Base-by-base conservation (phyloP, 225 moss, liverwort and hornwort species). In the Polytrichum commune region DNA sequence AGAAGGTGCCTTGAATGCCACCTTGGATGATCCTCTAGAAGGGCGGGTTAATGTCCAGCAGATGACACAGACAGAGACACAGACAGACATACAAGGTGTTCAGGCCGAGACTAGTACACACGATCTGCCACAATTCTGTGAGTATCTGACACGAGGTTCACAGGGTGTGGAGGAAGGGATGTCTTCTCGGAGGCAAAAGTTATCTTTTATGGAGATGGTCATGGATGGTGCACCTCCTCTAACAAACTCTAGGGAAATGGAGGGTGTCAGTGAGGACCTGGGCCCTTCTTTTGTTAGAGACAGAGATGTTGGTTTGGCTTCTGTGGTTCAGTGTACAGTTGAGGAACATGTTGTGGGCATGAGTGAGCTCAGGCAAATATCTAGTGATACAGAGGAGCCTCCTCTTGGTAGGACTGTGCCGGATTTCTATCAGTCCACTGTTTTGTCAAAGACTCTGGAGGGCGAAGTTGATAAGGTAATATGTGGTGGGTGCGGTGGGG, bases 1-100 rank as follows among this genome's bases (percentile, higher is more conserved):
- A 67, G 78, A 83, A 69, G 83, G 86, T 71, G 80, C 86, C 23
- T 75, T 86, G 4, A 53, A 67, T 73, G 73, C 75, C 32, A 57
- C 71, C 19, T 68, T 53, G 62, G 53, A 32, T 38, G 54, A 76
- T 28, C 24, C 77, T 73, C 30, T 54, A 8, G 7, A 13, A 10
- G 54, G 53, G 67, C 25, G 61, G 32, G 22, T 53, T 8, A 33
- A 30, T 65, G 63, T 33, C 26, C 73, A 73, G 66, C 62, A 2
- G 24, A 19, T 65, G 65, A 53, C 62, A 30, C 80, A 75, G 29
- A 53, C 62, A 30, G 77, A 75, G 29, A 64, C 60, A 65, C 67
- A 67, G 72, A 30, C 18, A 19, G 53, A 29, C 53, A 53, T n/a
- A 58, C 20, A 20, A 24, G 5, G 22, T 22, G 33, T 26, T 10